phyloP scores from a whole-genome alignment of 2,329 filamentous ascomycete genomes.

The Phyllosticta ampelicida region DNA sequence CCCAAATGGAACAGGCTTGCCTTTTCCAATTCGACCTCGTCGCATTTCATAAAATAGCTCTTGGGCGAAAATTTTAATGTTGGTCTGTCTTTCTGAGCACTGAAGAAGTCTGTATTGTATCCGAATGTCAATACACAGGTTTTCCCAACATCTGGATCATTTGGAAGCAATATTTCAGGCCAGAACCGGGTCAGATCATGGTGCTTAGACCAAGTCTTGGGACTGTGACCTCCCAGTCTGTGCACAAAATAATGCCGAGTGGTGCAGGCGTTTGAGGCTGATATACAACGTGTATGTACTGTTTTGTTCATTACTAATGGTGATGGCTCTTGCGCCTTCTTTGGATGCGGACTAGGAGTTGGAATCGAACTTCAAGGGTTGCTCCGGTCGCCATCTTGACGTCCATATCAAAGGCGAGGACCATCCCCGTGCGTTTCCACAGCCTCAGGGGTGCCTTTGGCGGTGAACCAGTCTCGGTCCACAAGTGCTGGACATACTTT shows the following conservation, averaged over 20 bases:
- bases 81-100: slow-evolving; percentile 13
- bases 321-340: no score
- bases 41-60: slow-evolving; percentile 22
- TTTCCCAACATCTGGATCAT: slow-evolving; percentile 17
- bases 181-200: slow-evolving; percentile 21
- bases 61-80: slow-evolving; percentile 25
- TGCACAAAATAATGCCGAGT: slow-evolving; percentile 25
- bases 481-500: neutral
- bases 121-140: slow-evolving; percentile 26
- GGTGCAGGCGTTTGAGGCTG: neutral
- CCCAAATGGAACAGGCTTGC: slow-evolving; percentile 18
- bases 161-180: slow-evolving; percentile 22
- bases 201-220: slow-evolving; percentile 22
- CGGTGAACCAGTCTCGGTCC: neutral
- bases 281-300: slow-evolving; percentile 2
- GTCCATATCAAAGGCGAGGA: neutral
- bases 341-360: no score
- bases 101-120: slow-evolving; percentile 21
- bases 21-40: slow-evolving; percentile 15
- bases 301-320: neutral
- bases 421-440: neutral
- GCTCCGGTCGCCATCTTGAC: neutral
- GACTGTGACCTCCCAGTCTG: slow-evolving; percentile 24
- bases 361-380: neutral
- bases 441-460: neutral